Conservation (phyloP, 352 stramenopile genomes). For the Thraustochytrium striatum region DNA sequence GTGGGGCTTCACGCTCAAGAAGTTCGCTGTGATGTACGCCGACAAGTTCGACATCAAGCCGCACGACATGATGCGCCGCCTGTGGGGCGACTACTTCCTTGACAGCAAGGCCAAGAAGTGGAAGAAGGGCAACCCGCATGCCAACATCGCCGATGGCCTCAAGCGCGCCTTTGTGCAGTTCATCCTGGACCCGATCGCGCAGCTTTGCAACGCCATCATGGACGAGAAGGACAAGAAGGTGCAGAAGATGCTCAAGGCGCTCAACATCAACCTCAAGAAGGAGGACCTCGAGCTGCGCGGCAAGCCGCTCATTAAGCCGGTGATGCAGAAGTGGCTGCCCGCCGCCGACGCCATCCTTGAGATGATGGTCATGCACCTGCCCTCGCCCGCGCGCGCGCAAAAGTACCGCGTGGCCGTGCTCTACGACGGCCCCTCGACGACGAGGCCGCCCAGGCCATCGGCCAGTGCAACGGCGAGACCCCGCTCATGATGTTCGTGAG, state of each 20-base stretch:
- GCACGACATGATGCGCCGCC: constrained; percentile 98
- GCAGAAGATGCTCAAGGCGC: constrained; percentile 92
- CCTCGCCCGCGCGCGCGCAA: constrained; percentile 91
- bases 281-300: constrained; percentile 92
- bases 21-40: constrained; percentile 96
- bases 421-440: constrained; percentile 98
- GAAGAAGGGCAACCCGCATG: constrained; percentile 59
- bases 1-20: constrained; percentile 99
- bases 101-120: constrained; percentile 86
- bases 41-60: constrained; percentile 97
- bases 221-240: constrained; percentile 95
- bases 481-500: constrained; percentile 99
- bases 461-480: constrained; percentile 94
- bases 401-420: constrained; percentile 96
- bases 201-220: constrained; percentile 99
- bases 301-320: constrained; percentile 95
- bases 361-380: constrained; percentile 99
- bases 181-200: constrained; percentile 98
- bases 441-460: constrained; percentile 91
- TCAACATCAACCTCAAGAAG: constrained; percentile 91
- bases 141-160: constrained; percentile 61
- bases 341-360: constrained; percentile 96
- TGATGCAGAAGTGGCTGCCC: constrained; percentile 99
- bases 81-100: constrained; percentile 98
- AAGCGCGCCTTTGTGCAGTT: constrained; percentile 99